Evolutionary conservation across 495 filamentous ascomycete species (phyloP), one percentile per base, ranked within the genome.

Genomic region (Aspergillus saccharolyticus): DNA sequence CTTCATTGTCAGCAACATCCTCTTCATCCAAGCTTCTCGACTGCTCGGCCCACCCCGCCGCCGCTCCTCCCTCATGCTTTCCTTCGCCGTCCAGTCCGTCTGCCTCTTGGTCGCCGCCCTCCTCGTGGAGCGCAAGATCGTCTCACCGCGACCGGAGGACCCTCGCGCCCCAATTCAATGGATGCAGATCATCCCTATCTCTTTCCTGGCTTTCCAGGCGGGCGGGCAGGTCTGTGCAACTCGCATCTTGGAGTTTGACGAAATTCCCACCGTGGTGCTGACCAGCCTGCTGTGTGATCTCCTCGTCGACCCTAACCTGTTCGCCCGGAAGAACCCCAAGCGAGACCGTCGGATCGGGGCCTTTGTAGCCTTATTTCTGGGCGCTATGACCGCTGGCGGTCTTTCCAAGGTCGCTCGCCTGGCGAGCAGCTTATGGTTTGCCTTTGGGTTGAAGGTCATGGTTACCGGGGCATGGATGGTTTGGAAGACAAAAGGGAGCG

Each of bases 241-340:
- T 3, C 73, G 87, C 2, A 61, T 83, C 8, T 64, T 90, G 33
- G 84, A 80, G 4, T 78, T 84, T 42, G 78, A 81, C 55, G 87
- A 90, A 69, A 80, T 90, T 20, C 87, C 87, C 0, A 87, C 85
- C 0, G 85, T 85, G 14, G 87, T 90, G 3, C 69, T 89, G 53
- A 90, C 87, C 0, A 83, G 78, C 24, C 70, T 88, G 43, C 76
- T 89, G 42, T 86, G 83, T 61, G 86, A 89, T 58, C 62, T 89
- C 1, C 57, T 76, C 4, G 60, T 72, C 2, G 73, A 76, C 52
- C 59, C 65, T 16, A 67, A 71, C 0, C 49, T 75, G 20, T 54
- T 62, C 16, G 65, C 59, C 44, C 66, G 63, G 42, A 63, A 51
- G 1, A 74, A 74, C 39, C 63, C 62, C 0, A 70, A 66, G 46